phyloP scores from a whole-genome alignment of 176 grass and related monocot species.

The Alloteropsis semialata region DNA sequence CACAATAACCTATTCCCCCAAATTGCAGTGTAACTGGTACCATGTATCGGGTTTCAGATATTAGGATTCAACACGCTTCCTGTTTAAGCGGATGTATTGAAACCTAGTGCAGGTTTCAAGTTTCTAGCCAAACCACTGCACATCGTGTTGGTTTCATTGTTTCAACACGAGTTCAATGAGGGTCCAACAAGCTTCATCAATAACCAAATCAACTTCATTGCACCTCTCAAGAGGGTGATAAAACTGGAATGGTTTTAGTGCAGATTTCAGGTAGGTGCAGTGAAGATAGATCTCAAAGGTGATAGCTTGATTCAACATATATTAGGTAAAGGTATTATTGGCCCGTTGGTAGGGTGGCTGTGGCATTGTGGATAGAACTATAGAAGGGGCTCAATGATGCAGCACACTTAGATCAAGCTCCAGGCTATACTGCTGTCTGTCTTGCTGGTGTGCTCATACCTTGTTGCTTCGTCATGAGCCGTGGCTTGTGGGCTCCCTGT shows the following conservation, averaged over 20 bases:
- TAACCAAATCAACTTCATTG: background rate
- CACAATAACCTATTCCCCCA: background rate
- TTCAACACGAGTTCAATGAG: constrained; percentile 25
- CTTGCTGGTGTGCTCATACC: background rate
- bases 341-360: background rate
- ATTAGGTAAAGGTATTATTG: background rate
- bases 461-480: background rate
- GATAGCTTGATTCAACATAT: background rate
- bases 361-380: background rate
- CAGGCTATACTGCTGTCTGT: background rate
- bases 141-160: background rate
- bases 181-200: background rate
- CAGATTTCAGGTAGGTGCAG: background rate
- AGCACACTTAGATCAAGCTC: background rate
- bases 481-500: background rate
- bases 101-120: background rate
- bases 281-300: background rate
- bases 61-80: background rate
- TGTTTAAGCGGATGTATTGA: background rate
- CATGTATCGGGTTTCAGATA: background rate
- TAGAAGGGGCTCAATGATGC: background rate
- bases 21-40: background rate
- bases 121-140: constrained; percentile 1
- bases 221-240: background rate
- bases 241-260: background rate